Percentiles rank a stretch among this genome's conserved stretches.
phyloP scores from a whole-genome alignment of 352 stramenopile genomes.

The Aphanomyces astaci region DNA sequence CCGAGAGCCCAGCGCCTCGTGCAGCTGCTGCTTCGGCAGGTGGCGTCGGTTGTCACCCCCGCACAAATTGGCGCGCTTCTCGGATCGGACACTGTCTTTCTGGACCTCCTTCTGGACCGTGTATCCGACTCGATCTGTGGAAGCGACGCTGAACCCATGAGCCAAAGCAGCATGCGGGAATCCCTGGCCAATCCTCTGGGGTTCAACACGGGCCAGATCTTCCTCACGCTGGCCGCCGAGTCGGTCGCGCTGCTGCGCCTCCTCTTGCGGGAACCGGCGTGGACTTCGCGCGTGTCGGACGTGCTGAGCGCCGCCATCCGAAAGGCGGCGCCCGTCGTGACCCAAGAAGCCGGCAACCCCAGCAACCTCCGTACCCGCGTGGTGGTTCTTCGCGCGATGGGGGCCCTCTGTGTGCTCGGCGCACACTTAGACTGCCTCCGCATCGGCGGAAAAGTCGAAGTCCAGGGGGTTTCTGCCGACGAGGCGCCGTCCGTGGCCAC shows the following conservation, averaged over 20 bases:
- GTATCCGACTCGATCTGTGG: conserved; percentile 80
- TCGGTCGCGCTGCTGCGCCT: conserved; percentile 70
- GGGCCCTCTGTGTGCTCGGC: conserved; percentile 71
- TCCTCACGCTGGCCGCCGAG: conserved; percentile 64
- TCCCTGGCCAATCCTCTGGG: conserved; percentile 75
- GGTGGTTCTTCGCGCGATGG: conserved; percentile 70
- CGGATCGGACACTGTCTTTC: conserved; percentile 67
- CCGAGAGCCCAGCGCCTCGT: conserved; percentile 74
- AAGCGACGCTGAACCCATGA: conserved; percentile 40
- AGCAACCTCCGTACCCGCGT: conserved; percentile 52
- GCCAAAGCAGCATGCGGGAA: conserved; percentile 38
- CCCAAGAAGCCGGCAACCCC: conserved; percentile 30
- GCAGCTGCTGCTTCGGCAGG: conserved; percentile 60
- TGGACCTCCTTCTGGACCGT: conserved; percentile 81
- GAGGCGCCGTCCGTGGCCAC: conserved; percentile 48
- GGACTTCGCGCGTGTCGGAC: conserved; percentile 52
- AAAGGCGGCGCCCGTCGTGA: conserved; percentile 61
- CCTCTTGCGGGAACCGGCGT: conserved; percentile 58
- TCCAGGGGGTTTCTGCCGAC: conserved; percentile 35
- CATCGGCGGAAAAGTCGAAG: conserved; percentile 65
- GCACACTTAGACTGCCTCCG: conserved; percentile 79
- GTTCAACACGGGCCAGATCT: conserved; percentile 75
- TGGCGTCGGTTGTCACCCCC: conserved; percentile 64
- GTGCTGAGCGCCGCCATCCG: conserved; percentile 61
- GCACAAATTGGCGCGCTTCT: conserved; percentile 58